Percentiles rank a stretch among this genome's conserved stretches.
Evolutionary conservation across 2,329 filamentous ascomycete genomes (phyloP).

Genomic region (Penicillium sp.): DNA sequence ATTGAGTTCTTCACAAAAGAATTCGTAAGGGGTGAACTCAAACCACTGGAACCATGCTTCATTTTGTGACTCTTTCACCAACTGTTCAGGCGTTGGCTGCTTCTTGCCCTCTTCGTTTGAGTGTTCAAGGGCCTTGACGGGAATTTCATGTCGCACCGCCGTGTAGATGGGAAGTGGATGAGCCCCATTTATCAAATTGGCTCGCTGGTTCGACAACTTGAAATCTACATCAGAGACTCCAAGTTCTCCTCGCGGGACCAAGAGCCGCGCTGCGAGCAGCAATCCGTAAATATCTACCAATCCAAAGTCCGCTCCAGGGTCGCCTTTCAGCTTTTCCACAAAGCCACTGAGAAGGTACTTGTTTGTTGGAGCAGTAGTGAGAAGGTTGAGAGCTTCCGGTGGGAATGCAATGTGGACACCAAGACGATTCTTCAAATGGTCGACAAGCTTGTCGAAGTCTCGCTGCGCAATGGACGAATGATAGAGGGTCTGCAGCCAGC

Average conservation of each 20-base stretch:
- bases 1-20: slow-evolving; percentile 88
- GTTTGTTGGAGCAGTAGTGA: slow-evolving; percentile 88
- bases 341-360: slow-evolving; percentile 84
- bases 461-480: slow-evolving; percentile 73
- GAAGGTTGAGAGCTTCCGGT: slow-evolving; percentile 72
- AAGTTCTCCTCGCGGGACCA: slow-evolving; percentile 83
- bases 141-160: slow-evolving; percentile 92
- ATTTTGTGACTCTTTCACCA: slow-evolving; percentile 49
- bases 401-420: slow-evolving; percentile 91
- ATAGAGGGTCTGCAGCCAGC: slow-evolving; percentile 89
- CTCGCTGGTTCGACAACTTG: slow-evolving; percentile 84
- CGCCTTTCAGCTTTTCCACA: slow-evolving; percentile 87
- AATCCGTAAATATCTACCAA: slow-evolving; percentile 92
- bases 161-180: slow-evolving; percentile 94
- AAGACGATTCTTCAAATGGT: slow-evolving; percentile 82
- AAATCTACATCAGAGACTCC: slow-evolving; percentile 74
- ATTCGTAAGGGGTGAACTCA: slow-evolving; percentile 89
- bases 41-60: slow-evolving; percentile 98
- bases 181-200: slow-evolving; percentile 71
- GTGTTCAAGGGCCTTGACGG: slow-evolving; percentile 49
- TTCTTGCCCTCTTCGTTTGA: slow-evolving; percentile 29
- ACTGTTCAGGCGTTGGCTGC: slow-evolving; percentile 31
- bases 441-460: slow-evolving; percentile 67
- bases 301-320: slow-evolving; percentile 76
- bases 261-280: slow-evolving; percentile 74